A percentile compares a stretch with the other conserved stretches of the same genome.
Evolutionary conservation across 495 filamentous ascomycete genomes (phyloP).

Genomic region (Cairneyella variabilis): DNA sequence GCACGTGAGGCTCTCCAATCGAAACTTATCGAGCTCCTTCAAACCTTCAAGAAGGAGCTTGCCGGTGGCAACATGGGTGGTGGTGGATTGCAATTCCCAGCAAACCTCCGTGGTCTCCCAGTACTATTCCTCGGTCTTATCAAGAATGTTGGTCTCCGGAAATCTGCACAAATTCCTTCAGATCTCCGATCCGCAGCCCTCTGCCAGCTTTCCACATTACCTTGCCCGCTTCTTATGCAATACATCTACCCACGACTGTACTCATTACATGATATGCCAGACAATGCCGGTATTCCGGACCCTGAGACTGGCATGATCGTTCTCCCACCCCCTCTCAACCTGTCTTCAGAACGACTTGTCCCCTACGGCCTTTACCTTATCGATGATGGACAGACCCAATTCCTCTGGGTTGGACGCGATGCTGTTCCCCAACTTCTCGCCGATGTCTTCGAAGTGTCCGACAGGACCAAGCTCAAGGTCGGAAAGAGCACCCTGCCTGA

Average conservation of each 20-base stretch:
- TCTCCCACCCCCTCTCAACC: slow-evolving; percentile 79
- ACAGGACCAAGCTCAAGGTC: slow-evolving; percentile 77
- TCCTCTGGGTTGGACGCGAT: slow-evolving; percentile 94
- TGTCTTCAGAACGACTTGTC: slow-evolving; percentile 84
- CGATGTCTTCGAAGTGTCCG: slow-evolving; percentile 85
- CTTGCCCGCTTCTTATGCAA: slow-evolving; percentile 87
- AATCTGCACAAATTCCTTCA: slow-evolving; percentile 92
- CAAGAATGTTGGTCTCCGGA: slow-evolving; percentile 93
- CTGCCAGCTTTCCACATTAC: slow-evolving; percentile 87
- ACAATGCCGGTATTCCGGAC: slow-evolving; percentile 82
- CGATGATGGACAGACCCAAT: slow-evolving; percentile 95
- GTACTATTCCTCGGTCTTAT: slow-evolving; percentile 90
- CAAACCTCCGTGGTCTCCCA: slow-evolving; percentile 82
- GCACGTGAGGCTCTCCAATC: slow-evolving; percentile 85
- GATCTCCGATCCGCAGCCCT: slow-evolving; percentile 93
- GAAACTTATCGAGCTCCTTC: slow-evolving; percentile 88
- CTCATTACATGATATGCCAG: slow-evolving; percentile 98
- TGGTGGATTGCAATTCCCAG: slow-evolving; percentile 86
- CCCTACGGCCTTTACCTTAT: slow-evolving; percentile 95
- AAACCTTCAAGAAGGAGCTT: slow-evolving; percentile 95
- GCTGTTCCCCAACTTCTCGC: slow-evolving; percentile 82
- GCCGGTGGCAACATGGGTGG: slow-evolving; percentile 94
- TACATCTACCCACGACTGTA: slow-evolving; percentile 95
- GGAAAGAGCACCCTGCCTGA: slow-evolving; percentile 85
- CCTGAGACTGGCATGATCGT: slow-evolving; percentile 80